Conservation (phyloP, 2,329 filamentous ascomycete species). For the Zalaria obscura region DNA sequence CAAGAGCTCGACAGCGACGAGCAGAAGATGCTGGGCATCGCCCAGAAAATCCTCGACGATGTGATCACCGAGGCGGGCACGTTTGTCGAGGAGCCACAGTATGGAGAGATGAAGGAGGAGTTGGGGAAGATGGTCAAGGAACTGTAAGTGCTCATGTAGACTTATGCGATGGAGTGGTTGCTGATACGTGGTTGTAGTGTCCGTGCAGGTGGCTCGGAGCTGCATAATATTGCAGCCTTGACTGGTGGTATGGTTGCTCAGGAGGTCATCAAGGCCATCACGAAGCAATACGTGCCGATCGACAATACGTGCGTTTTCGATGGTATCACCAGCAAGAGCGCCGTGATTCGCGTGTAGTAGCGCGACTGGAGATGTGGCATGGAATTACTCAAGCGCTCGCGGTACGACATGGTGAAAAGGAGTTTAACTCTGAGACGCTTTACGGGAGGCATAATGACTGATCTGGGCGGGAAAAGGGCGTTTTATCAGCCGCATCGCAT, state of each 20-base stretch:
- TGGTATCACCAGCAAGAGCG: constrained; percentile 41
- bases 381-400: too few relatives aligned
- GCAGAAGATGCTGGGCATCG: constrained; percentile 27
- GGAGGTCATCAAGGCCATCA: constrained; percentile 81
- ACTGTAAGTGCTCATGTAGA: constrained; percentile 20
- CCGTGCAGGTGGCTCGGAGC: constrained; percentile 66
- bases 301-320: constrained; percentile 52
- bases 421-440: too few relatives aligned
- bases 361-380: too few relatives aligned
- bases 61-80: constrained; percentile 27
- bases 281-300: constrained; percentile 51
- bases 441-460: too few relatives aligned
- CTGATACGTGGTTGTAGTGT: constrained; percentile 27
- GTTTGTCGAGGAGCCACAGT: constrained; percentile 27
- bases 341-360: constrained; percentile 25
- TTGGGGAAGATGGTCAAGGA: constrained; percentile 26
- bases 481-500: too few relatives aligned
- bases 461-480: too few relatives aligned
- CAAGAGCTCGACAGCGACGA: constrained; percentile 20
- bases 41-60: constrained; percentile 25
- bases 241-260: constrained; percentile 91
- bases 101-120: constrained; percentile 20
- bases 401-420: too few relatives aligned
- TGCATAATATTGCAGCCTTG: constrained; percentile 83
- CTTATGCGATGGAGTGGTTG: not conserved